Conservation (phyloP, 805 yeast genomes). For the Wickerhamomyces silvicola region DNA sequence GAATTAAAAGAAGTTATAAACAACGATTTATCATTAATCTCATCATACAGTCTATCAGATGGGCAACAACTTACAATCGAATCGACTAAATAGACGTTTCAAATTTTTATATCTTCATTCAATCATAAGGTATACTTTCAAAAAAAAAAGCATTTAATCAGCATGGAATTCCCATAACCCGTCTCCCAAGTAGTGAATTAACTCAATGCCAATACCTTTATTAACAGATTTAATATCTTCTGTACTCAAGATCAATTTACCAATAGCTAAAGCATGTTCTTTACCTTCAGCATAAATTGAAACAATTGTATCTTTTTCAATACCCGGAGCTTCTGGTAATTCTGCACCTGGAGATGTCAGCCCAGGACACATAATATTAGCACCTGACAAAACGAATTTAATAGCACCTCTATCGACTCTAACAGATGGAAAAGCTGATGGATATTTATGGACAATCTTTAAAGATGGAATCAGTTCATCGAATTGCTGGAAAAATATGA, state of each 20-base stretch:
- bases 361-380: constrained; percentile 96
- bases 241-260: constrained; percentile 81
- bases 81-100: neutral
- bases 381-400: constrained; percentile 91
- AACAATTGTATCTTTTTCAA: constrained; percentile 65
- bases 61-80: constrained; percentile 11
- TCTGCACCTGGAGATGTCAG: constrained; percentile 79
- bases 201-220: constrained; percentile 86
- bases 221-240: constrained; percentile 78
- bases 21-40: constrained; percentile 19
- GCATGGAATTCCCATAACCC: constrained; percentile 70
- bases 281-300: constrained; percentile 89
- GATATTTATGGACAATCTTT: constrained; percentile 72
- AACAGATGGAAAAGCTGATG: constrained; percentile 76
- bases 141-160: constrained; percentile 25
- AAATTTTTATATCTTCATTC: constrained; percentile 1
- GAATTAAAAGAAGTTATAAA: constrained; percentile 15
- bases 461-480: constrained; percentile 74
- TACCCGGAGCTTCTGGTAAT: constrained; percentile 65
- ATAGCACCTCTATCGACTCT: constrained; percentile 96
- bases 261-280: constrained; percentile 84
- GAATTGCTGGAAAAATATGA: constrained; percentile 74
- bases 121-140: neutral
- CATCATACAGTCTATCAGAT: constrained; percentile 16
- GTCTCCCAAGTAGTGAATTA: constrained; percentile 81